Evolutionary conservation across 768 basidiomycete species (phyloP), one percentile per base, ranked within the genome.

Genomic region (Naganishia onofrii): DNA sequence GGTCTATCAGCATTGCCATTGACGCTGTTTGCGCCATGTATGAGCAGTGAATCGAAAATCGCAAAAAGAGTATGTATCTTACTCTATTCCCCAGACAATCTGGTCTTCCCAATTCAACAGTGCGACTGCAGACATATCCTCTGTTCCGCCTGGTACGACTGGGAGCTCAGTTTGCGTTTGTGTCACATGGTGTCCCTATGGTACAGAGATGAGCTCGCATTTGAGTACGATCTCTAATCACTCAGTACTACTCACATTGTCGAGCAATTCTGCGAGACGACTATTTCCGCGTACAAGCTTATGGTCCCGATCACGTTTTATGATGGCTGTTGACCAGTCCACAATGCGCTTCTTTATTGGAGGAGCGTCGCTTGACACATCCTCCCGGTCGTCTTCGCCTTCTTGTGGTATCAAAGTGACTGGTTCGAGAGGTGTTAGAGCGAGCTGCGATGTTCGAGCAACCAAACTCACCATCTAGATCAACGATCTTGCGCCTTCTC

Each of bases 281-380:
- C 57, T 36, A 38, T 36, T 13, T 23, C 34, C 57, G 12, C 32
- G 57, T 21, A 58, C 9, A 15, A 58, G 8, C 3, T 34, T 34
- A 10, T n/a, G 10, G 57, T 58, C n/a, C 34, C 57, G 57, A 36
- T 38, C 5, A 4, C 57, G 57, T 38, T 58, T 58, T 7, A 58
- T 31, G 15, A 58, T 58, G 2, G 57, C 57, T 23, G 29, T 38
- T 15, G 57, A 58, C 57, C 57, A 58, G 7, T 58, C 57, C 7
- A 36, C 34, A 23, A 58, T 58, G 17, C 57, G 31, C 57, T 38
- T 58, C 15, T 58, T 58, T 13, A 23, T n/a, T 17, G 57, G 57
- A 34, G 57, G 57, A 81, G 79, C 19, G 77, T 82, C 74, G 75
- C 78, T 73, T 60, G 78, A 60, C 72, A 79, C 72, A 52, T 78